Base-by-base conservation (phyloP, 1,284 basidiomycete species). In the Erythrobasidium hasegawianum region DNA sequence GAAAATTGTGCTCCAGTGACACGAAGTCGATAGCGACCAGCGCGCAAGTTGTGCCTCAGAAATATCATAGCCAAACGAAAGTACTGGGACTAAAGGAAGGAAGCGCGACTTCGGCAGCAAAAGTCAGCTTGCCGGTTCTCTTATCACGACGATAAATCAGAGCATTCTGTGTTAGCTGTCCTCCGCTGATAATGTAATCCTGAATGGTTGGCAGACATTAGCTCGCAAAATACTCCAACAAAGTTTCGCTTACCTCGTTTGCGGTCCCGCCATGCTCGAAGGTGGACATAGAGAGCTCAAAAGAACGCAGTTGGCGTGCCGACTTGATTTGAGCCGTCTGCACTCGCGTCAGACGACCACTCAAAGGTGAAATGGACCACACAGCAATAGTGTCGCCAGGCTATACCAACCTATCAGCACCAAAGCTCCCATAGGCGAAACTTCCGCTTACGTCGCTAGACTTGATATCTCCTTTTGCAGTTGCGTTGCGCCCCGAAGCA, bases 51-150 rank as follows among this genome's bases (percentile, higher is more conserved):
- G 33, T 5, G 33, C 33, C 33, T 5, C 33, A 33, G 11, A 4
- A 33, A 33, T 33, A 33, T 33, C 33, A 33, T 11, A 57, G 26
- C 55, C 55, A 57, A 13, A 57, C 16, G 39, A 57, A 57, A 33
- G 55, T 57, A 13, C 33, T 33, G 4, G 33, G 33, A 33, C 33
- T 33, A 11, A 33, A 33, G 11, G 55, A 33, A 10, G 55, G 55
- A 10, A 18, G 16, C 5, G 27, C 26, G n/a, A 40, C 18, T 10
- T 38, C 55, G 5, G 55, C 55, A 11, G 39, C 26, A 9, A 57
- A 16, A 26, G 27, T 8, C n/a, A 57, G 39, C n/a, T 33, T 38
- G 14, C 55, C 55, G 16, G 26, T 57, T n/a, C 14, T 39, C 55
- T 26, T 57, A 29, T 38, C 18, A 13, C 55, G 27, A n/a, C 39